Conservation (phyloP, 257 asterid genomes). For the Solanum rostratum region DNA sequence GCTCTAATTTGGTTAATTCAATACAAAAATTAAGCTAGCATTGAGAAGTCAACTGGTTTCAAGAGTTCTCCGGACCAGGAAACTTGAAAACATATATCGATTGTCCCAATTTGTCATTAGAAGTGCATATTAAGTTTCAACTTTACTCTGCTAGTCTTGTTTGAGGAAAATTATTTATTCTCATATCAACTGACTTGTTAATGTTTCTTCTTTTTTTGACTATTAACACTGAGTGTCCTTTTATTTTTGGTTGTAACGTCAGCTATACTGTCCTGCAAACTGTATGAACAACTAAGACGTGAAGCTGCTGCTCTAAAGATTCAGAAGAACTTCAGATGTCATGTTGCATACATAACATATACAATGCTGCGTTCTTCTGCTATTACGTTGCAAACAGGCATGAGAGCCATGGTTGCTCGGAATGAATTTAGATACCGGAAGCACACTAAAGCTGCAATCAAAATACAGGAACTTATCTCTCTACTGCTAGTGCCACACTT, state of each 20-base stretch:
- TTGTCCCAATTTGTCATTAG: neutral
- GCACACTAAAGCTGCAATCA: conserved; percentile 84
- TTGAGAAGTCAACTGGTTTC: neutral
- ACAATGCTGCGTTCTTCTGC: conserved; percentile 48
- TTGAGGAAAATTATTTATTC: neutral
- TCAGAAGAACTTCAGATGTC: conserved; percentile 82
- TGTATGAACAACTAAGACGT: conserved; percentile 78
- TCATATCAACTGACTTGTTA: neutral
- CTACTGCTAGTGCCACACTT: neutral
- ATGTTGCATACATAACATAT: conserved; percentile 54
- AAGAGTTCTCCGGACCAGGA: neutral
- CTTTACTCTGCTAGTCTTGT: neutral
- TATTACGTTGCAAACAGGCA: conserved; percentile 71
- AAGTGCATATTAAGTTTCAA: neutral
- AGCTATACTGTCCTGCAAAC: conserved; percentile 83
- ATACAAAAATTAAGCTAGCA: neutral
- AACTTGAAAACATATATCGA: neutral
- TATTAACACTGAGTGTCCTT: neutral
- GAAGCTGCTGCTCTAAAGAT: conserved; percentile 89
- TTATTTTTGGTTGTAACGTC: neutral
- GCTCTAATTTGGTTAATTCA: neutral
- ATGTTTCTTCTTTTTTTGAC: neutral
- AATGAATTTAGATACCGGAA: conserved; percentile 74
- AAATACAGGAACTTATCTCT: conserved; percentile 60
- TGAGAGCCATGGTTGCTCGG: conserved; percentile 89